These are phyloP conservation scores for Bodo saltans DNA, from an alignment of 78 protist genomes.

Conservation along the genomic window DNA sequence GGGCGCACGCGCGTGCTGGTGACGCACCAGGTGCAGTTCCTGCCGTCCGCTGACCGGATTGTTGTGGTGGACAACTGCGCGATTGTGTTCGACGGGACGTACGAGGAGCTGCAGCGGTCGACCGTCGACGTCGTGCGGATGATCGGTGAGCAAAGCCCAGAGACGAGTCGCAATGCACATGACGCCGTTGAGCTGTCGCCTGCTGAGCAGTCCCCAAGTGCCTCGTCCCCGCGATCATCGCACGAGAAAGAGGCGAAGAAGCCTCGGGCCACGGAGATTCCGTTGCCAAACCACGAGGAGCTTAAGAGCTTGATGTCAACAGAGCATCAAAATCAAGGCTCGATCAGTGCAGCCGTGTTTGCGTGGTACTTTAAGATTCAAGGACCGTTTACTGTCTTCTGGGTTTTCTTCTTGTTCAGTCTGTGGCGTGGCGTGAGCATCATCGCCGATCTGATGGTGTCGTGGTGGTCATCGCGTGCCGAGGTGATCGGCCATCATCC, in stretches of 20 bases:
- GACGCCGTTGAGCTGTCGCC: neutral
- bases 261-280: neutral
- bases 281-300: neutral
- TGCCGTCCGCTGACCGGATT: constrained; percentile 29
- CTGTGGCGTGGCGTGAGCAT: neutral
- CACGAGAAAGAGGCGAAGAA: neutral
- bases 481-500: neutral
- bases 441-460: neutral
- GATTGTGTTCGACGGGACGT: constrained; percentile 44
- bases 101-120: constrained; percentile 20
- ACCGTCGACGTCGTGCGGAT: neutral
- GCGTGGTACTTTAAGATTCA: neutral
- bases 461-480: neutral
- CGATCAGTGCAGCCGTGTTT: neutral
- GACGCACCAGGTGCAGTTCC: constrained; percentile 69
- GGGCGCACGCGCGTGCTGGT: constrained; percentile 70
- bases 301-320: neutral
- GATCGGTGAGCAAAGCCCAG: neutral
- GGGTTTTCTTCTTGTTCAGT: neutral
- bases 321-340: constrained; percentile 16
- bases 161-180: neutral
- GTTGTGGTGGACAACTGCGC: constrained; percentile 42
- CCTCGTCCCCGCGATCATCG: neutral
- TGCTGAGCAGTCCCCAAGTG: neutral
- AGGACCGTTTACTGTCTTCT: neutral